These are phyloP conservation scores for Vickermania ingenoplastis DNA, from an alignment of 208 protist genomes.

Conservation along the genomic window DNA sequence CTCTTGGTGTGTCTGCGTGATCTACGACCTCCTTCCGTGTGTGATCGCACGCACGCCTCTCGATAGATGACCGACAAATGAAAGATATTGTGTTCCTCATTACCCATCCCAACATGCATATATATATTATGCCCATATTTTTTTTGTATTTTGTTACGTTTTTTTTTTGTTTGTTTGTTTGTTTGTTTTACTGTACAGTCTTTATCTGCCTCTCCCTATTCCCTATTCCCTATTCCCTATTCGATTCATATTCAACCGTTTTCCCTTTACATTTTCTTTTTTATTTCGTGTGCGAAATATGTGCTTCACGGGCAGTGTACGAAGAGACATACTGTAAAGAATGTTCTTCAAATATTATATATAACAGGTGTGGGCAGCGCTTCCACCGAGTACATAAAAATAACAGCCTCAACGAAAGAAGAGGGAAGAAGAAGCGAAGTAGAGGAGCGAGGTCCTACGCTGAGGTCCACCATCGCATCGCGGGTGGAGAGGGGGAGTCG, in stretches of 20 bases:
- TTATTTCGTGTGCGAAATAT: constrained; percentile 1
- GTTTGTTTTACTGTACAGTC: neutral
- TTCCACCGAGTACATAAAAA: no score
- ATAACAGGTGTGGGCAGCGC: no score
- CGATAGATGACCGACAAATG: neutral
- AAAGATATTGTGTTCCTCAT: no score
- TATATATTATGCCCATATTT: constrained; percentile 1
- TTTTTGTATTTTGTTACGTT: constrained; percentile 6
- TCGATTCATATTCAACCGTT: neutral
- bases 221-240: neutral
- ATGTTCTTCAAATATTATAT: no score
- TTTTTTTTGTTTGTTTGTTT: no score
- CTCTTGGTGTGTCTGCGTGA: neutral
- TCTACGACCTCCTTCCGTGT: neutral
- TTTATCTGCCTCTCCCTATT: neutral
- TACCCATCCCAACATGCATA: constrained; percentile 3
- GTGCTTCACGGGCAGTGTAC: no score
- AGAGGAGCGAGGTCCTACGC: no score
- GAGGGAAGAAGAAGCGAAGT: no score
- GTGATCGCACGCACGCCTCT: neutral
- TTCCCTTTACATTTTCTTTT: constrained; percentile 2
- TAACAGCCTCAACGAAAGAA: no score
- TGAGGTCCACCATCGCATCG: no score
- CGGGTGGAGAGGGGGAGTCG: no score
- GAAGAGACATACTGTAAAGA: no score